Percentiles rank a stretch among this genome's conserved stretches.
Conservation (phyloP, 2,329 filamentous ascomycete genomes). For the Cladosporium colombiae region DNA sequence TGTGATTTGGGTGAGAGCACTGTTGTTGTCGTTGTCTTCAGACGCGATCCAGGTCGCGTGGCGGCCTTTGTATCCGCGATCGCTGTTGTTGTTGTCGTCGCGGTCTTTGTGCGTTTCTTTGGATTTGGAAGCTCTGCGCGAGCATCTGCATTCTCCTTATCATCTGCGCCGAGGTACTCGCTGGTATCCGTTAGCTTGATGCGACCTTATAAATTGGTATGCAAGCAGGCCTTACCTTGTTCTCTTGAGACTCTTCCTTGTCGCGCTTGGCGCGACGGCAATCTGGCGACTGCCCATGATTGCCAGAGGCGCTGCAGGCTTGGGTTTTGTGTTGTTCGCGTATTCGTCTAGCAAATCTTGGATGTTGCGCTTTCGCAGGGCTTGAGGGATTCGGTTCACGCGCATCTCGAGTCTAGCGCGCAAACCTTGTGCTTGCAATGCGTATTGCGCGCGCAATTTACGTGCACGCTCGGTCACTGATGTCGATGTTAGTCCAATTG, state of each 20-base stretch:
- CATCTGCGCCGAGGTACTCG: slow-evolving; percentile 58
- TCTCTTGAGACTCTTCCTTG: slow-evolving; percentile 33
- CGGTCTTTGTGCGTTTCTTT: slow-evolving; percentile 61
- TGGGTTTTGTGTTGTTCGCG: slow-evolving; percentile 32
- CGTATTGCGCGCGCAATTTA: slow-evolving; percentile 85
- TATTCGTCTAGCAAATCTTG: slow-evolving; percentile 70
- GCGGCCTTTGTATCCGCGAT: slow-evolving; percentile 36
- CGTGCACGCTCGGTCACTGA: slow-evolving; percentile 84
- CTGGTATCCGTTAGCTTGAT: slow-evolving; percentile 46
- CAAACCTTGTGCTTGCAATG: slow-evolving; percentile 81
- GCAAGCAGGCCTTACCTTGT: slow-evolving; percentile 33
- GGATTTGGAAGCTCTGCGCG: slow-evolving; percentile 58
- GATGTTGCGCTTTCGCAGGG: slow-evolving; percentile 78
- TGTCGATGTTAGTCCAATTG: slow-evolving; percentile 22
- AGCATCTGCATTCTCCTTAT: slow-evolving; percentile 74
- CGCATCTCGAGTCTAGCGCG: slow-evolving; percentile 86
- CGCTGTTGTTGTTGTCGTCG: slow-evolving; percentile 26
- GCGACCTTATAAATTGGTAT: neutral
- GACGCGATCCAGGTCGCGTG: slow-evolving; percentile 36
- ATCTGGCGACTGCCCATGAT: neutral
- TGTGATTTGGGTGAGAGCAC: slow-evolving; percentile 81
- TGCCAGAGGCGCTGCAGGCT: slow-evolving; percentile 22
- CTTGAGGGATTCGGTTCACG: slow-evolving; percentile 84
- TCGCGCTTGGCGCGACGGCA: slow-evolving; percentile 3
- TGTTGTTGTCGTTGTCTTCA: slow-evolving; percentile 43